phyloP scores from a whole-genome alignment of 2,329 filamentous ascomycete genomes.

The Calonectria hawksworthii region DNA sequence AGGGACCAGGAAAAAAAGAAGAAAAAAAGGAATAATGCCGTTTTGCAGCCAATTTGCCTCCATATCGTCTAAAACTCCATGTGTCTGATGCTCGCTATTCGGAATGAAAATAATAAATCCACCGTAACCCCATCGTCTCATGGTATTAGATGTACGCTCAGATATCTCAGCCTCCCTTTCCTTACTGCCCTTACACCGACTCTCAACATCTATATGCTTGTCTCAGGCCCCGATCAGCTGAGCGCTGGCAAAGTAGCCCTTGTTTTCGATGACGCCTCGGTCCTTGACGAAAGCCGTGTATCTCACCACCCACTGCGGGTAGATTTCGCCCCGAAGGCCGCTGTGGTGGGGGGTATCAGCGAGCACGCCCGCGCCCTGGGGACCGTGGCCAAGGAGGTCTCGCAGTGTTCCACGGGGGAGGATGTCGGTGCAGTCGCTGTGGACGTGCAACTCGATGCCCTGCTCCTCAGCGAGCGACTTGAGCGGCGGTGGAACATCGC shows the following conservation, averaged over 20 bases:
- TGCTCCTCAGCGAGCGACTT: slow-evolving; percentile 86
- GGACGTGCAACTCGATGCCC: slow-evolving; percentile 89
- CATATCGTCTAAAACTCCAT: slow-evolving; percentile 46
- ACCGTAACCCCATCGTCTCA: slow-evolving; percentile 25
- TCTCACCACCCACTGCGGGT: slow-evolving; percentile 95
- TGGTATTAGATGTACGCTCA: slow-evolving; percentile 31
- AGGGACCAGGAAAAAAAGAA: background rate
- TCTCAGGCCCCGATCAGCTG: slow-evolving; percentile 67
- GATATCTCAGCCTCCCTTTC: slow-evolving; percentile 21
- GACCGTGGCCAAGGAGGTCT: slow-evolving; percentile 82
- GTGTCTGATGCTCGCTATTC: slow-evolving; percentile 52
- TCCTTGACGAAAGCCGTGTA: slow-evolving; percentile 97
- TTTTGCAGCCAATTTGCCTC: slow-evolving; percentile 44
- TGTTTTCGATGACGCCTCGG: slow-evolving; percentile 96
- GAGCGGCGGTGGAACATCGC: slow-evolving; percentile 91
- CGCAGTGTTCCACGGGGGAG: slow-evolving; percentile 87
- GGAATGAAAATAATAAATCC: slow-evolving; percentile 40
- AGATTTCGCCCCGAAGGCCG: slow-evolving; percentile 82
- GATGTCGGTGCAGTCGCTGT: slow-evolving; percentile 94
- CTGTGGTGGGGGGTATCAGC: slow-evolving; percentile 67
- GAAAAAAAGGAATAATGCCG: slow-evolving; percentile 24
- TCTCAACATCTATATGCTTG: slow-evolving; percentile 2
- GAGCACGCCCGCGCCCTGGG: slow-evolving; percentile 82
- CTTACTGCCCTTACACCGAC: background rate
- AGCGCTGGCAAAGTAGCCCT: slow-evolving; percentile 94